Evolutionary conservation across 805 yeast genomes (phyloP).

Genomic region (Ogataea dorogensis): DNA sequence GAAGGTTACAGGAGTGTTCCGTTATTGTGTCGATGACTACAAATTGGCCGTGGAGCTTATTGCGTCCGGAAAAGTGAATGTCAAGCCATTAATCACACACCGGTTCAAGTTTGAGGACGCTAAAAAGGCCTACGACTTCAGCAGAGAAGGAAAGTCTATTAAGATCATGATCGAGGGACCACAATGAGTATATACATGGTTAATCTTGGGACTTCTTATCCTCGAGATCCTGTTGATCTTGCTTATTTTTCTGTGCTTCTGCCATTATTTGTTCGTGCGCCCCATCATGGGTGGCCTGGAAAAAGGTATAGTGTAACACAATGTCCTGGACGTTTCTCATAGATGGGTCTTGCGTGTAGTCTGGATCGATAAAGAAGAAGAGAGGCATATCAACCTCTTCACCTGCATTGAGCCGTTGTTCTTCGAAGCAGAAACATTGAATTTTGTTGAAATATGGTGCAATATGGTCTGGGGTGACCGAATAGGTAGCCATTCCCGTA

Average conservation of each 20-base stretch:
- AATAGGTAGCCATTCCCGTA: constrained; percentile 97
- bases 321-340: constrained; percentile 90
- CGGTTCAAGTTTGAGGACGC: constrained; percentile 72
- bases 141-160: constrained; percentile 66
- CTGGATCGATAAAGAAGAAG: constrained; percentile 95
- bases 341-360: constrained; percentile 86
- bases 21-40: constrained; percentile 80
- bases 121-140: constrained; percentile 65
- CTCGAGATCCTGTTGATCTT: constrained; percentile 2
- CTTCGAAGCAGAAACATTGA: constrained; percentile 98
- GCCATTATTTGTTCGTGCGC: constrained; percentile 28
- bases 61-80: constrained; percentile 61
- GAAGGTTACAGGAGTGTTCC: constrained; percentile 69
- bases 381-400: constrained; percentile 99
- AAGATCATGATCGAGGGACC: constrained; percentile 87
- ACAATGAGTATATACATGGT: constrained; percentile 28
- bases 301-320: constrained; percentile 89
- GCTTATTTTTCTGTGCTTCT: constrained; percentile 18
- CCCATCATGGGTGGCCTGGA: constrained; percentile 51
- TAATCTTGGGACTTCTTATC: constrained; percentile 3
- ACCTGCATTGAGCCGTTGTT: constrained; percentile 88
- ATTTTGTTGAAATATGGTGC: constrained; percentile 96
- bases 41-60: constrained; percentile 66
- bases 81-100: constrained; percentile 70
- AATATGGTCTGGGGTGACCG: constrained; percentile 94